Percentiles rank a stretch among this genome's conserved stretches.
Evolutionary conservation across 2,329 filamentous ascomycete species (phyloP).

Genomic region (Hymenoscyphus infarciens): DNA sequence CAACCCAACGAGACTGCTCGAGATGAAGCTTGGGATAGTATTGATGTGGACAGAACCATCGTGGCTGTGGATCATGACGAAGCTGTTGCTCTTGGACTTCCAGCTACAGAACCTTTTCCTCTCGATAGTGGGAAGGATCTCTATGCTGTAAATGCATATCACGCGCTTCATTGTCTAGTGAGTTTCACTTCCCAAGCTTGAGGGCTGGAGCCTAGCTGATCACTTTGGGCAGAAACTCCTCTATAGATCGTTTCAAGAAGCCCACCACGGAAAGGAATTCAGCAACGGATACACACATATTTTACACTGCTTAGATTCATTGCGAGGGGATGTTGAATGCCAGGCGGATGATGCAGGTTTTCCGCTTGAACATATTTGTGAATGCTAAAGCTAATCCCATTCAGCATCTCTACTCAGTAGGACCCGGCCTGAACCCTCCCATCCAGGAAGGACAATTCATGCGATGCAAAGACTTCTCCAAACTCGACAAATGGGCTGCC

Average conservation of each 20-base stretch:
- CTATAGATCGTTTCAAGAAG: background rate
- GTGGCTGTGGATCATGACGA: slow-evolving; percentile 9
- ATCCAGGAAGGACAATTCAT: slow-evolving; percentile 6
- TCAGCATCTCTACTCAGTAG: slow-evolving; percentile 1
- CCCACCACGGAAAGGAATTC: background rate
- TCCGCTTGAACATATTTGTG: background rate
- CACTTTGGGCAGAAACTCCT: background rate
- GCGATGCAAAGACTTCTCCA: slow-evolving; percentile 12
- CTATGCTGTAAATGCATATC: slow-evolving; percentile 12
- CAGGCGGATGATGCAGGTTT: background rate
- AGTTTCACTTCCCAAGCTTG: too few species aligned
- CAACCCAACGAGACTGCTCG: background rate
- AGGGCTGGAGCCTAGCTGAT: too few species aligned
- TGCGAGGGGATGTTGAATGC: slow-evolving; percentile 7
- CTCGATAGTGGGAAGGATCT: slow-evolving; percentile 8
- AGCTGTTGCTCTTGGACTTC: slow-evolving; percentile 5
- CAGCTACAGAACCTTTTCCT: background rate
- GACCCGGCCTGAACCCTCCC: slow-evolving; percentile 3
- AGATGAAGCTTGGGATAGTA: background rate
- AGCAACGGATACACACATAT: slow-evolving; percentile 7
- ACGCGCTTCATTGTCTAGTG: too few species aligned
- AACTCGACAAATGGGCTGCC: slow-evolving; percentile 11
- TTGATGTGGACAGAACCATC: slow-evolving; percentile 5
- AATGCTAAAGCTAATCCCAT: background rate
- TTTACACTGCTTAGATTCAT: slow-evolving; percentile 8